Evolutionary conservation across 768 basidiomycete species (phyloP), one percentile per base, ranked within the genome.

Genomic region (Leccinellum rugosiceps): DNA sequence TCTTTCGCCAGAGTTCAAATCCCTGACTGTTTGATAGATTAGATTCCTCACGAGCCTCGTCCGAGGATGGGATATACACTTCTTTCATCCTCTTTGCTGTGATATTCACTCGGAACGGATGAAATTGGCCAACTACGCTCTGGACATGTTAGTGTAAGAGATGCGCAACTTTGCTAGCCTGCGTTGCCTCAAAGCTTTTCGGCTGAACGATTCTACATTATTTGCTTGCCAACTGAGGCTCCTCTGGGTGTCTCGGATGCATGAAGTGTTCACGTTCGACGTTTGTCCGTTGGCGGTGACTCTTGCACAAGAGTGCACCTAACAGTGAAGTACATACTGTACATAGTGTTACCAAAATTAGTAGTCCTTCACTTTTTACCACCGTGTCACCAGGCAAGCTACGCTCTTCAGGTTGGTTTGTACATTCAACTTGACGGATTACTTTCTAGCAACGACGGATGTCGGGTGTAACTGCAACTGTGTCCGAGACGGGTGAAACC

Each of bases 51-150:
- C 44, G n/a, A 26, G 17, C 45, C 30, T 34, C 53, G 19, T 52
- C 17, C 31, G 46, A 45, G 53, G 61, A 59, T 61, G 53, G 26
- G 63, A 61, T 61, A 2, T 32, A 65, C 58, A 26, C 26, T 55
- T 23, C 13, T 48, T 52, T 46, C 52, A 28, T 31, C 45, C 41
- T 23, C 28, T 15, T 49, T 50, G 28, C 38, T 45, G 15, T 51
- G 55, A 56, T 49, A 30, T 23, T 52, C 25, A 19, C 17, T 47
- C 17, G 14, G 47, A 51, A 45, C 17, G 8, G 15, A 35, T 17
- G 34, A 35, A 35, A 17, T 1, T 35, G 38, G 38, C n/a, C n/a
- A 14, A 38, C 38, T 9, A n/a, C 38, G 9, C 38, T 41, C 38
- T 3, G n/a, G 10, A 26, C 38, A n/a, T 41, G 23, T 11, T 13